Evolutionary conservation across 2,329 filamentous ascomycete genomes (phyloP).

Genomic region (Ceratocystis papillata): DNA sequence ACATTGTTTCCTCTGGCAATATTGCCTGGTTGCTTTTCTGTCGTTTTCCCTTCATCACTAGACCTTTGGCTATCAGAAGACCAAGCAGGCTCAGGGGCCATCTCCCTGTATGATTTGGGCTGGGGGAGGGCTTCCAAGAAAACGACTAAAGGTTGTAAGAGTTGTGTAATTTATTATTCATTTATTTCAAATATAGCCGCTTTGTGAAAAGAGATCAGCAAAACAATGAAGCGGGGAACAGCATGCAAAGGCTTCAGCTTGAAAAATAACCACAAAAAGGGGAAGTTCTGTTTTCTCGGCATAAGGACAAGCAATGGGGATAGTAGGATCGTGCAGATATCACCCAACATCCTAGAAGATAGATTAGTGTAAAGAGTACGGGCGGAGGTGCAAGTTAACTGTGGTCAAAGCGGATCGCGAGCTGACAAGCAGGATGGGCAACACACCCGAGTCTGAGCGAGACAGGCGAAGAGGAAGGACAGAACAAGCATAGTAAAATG

Average conservation of each 20-base stretch:
- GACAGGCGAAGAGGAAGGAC: background rate
- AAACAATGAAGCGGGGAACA: slow-evolving; percentile 5
- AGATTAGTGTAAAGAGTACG: background rate
- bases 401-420: background rate
- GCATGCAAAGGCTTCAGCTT: background rate
- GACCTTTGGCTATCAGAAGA: no score
- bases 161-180: no score
- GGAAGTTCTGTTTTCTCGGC: background rate
- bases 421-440: background rate
- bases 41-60: no score
- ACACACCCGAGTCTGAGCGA: background rate
- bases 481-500: background rate
- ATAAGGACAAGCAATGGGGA: background rate
- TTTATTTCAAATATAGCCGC: background rate
- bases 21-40: no score
- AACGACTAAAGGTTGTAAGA: no score
- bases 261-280: background rate
- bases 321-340: no score
- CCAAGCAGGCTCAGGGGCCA: no score
- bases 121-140: no score
- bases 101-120: no score
- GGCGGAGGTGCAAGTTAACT: background rate
- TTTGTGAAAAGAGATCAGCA: slow-evolving; percentile 4
- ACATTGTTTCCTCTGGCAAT: no score
- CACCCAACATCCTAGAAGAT: background rate